A percentile compares a stretch with the other conserved stretches of the same genome.
phyloP scores from a whole-genome alignment of 371 early-diverging fungal species.

The Lichtheimia hyalospora region DNA sequence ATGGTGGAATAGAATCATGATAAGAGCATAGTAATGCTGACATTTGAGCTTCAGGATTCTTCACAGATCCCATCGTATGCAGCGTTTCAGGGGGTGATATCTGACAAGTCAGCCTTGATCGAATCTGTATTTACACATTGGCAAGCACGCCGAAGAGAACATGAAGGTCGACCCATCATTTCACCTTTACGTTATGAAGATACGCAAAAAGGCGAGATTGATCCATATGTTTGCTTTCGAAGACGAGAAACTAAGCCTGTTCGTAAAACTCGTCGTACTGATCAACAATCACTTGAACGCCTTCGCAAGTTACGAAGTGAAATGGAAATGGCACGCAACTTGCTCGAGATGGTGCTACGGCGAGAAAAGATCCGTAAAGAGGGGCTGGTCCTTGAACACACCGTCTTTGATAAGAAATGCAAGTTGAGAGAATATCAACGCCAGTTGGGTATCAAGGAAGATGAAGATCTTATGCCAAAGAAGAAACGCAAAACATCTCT shows the following conservation, averaged over 20 bases:
- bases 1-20: no score
- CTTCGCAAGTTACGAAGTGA: constrained; percentile 80
- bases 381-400: constrained; percentile 65
- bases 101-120: constrained; percentile 14
- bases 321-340: constrained; percentile 68
- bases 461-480: constrained; percentile 45
- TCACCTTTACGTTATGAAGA: constrained; percentile 70
- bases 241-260: constrained; percentile 85
- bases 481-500: constrained; percentile 38
- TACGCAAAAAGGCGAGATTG: constrained; percentile 68
- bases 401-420: constrained; percentile 57
- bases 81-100: constrained; percentile 34
- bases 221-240: constrained; percentile 97
- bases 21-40: no score
- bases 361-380: constrained; percentile 78
- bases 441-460: constrained; percentile 56
- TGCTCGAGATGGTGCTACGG: constrained; percentile 80
- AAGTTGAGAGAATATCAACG: constrained; percentile 58
- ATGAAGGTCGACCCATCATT: constrained; percentile 58
- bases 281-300: constrained; percentile 82
- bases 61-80: constrained; percentile 46
- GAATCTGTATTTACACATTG: constrained; percentile 37
- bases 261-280: constrained; percentile 88
- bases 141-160: constrained; percentile 28
- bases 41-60: constrained; percentile 31